These are phyloP conservation scores for Trypanosoma avium DNA, from an alignment of 208 protist genomes.

Conservation along the genomic window DNA sequence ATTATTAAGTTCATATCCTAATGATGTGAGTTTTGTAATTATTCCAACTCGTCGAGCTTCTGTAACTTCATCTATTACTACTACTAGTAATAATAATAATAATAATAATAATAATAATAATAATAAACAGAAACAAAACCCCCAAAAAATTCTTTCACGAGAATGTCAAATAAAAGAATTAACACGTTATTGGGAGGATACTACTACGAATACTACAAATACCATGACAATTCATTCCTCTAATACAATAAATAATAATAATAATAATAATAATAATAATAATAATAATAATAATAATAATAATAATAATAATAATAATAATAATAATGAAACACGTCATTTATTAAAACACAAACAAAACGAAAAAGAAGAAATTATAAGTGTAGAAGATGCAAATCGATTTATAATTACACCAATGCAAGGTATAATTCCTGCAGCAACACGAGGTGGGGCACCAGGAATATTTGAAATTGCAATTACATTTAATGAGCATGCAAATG, in stretches of 20 bases:
- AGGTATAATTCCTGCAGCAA: conserved; percentile 65
- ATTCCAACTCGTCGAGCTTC: conserved; percentile 17
- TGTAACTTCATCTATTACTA: not conserved
- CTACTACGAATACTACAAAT: not conserved
- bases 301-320: not conserved
- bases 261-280: not conserved
- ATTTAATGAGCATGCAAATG: conserved; percentile 67
- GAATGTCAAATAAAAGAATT: too few species aligned
- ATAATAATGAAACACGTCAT: not conserved
- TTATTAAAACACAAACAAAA: not conserved
- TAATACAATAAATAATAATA: not conserved
- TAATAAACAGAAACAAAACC: too few species aligned
- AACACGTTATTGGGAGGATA: too few species aligned
- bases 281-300: not conserved
- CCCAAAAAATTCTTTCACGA: too few species aligned
- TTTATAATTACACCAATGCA: conserved; percentile 49
- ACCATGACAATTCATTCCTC: not conserved
- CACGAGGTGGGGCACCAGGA: conserved; percentile 67
- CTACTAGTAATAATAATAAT: not conserved
- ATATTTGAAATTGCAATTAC: conserved; percentile 35
- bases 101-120: not conserved
- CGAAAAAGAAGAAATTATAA: conserved; percentile 6
- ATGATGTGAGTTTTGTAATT: conserved; percentile 47
- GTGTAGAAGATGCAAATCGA: conserved; percentile 35
- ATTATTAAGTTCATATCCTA: conserved; percentile 51